Base-by-base conservation (phyloP, 2,329 filamentous ascomycete species). In the Teratosphaeria viscida region DNA sequence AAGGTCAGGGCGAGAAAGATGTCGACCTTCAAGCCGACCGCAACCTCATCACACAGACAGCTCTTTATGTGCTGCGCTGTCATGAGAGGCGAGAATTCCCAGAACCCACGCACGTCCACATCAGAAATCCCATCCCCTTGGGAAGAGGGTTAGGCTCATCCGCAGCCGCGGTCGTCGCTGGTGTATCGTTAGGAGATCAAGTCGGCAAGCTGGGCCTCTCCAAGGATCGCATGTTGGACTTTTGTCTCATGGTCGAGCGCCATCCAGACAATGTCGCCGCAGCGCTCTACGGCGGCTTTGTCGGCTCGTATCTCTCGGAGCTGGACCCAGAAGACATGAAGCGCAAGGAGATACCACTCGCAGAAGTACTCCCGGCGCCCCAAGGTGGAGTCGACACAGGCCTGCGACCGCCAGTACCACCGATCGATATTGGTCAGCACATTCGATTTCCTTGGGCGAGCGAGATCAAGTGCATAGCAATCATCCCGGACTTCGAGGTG, bases 191-290 rank as follows among this genome's bases (percentile, higher is more conserved):
- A 54, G 94, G 87, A 49, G 96, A 94, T 77, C 87, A 95, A 73
- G 88, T 94, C 54, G 92, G 92, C 43, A 82, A 87, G 35, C 81
- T 99, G 62, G 80, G 86, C 53, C 78, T 99, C 63, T 85, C 84
- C 60, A 86, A 89, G 69, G 88, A 90, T 64, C 82, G 94, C 47
- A 83, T 99, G 72, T 86, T 99, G 68, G 94, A 99, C 76, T 99
- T 91, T 74, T 96, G 90, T 72, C 80, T 99, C 66, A 99, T 99
- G 94, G 95, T 96, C 75, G 73, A 96, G 76, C 85, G 90, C 64
- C 91, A 96, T 74, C 91, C 91, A 11, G 91, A 96, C 76, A 96
- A 96, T 71, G 90, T 99, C 57, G 94, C 92, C 60, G 94, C 94
- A 14, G 92, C 94, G 7, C 83, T 97, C 39, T 97, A 95, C 70